Conservation (phyloP, 2,329 filamentous ascomycete genomes). For the Cladorrhinum sp. region DNA sequence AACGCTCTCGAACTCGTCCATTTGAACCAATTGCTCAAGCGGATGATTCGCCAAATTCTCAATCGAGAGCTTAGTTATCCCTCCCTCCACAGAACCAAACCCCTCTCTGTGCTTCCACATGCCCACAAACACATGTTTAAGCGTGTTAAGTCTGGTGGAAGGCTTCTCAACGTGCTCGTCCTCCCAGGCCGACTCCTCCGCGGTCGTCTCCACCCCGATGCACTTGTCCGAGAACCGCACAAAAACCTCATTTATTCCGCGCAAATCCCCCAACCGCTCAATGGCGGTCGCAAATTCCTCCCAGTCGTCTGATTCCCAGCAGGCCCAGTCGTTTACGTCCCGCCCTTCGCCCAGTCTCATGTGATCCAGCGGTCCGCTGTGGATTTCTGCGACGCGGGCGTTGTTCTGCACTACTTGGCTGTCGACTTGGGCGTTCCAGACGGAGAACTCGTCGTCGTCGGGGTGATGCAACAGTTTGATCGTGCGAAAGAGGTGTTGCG, state of each 20-base stretch:
- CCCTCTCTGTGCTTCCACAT: constrained; percentile 5
- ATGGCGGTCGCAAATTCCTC: constrained; percentile 1
- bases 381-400: constrained; percentile 21
- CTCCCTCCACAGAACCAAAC: neutral
- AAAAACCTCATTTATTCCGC: constrained; percentile 6
- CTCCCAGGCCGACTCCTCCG: neutral
- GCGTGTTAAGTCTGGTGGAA: constrained; percentile 3
- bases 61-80: constrained; percentile 23
- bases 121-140: constrained; percentile 19
- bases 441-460: too few relatives aligned
- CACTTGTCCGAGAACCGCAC: neutral
- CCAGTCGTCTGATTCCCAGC: neutral
- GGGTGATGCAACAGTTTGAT: neutral
- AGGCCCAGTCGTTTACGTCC: neutral
- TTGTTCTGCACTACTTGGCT: neutral
- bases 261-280: constrained; percentile 13
- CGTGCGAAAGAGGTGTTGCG: constrained; percentile 13
- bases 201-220: neutral
- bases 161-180: neutral
- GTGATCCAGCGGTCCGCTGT: constrained; percentile 18
- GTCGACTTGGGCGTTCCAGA: too few relatives aligned
- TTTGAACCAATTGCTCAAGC: constrained; percentile 9
- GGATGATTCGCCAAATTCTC: constrained; percentile 24
- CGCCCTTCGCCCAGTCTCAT: neutral
- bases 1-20: constrained; percentile 13